These are phyloP conservation scores for Pleurotus pulmonarius DNA, from an alignment of 768 basidiomycete species.

Conservation along the genomic window DNA sequence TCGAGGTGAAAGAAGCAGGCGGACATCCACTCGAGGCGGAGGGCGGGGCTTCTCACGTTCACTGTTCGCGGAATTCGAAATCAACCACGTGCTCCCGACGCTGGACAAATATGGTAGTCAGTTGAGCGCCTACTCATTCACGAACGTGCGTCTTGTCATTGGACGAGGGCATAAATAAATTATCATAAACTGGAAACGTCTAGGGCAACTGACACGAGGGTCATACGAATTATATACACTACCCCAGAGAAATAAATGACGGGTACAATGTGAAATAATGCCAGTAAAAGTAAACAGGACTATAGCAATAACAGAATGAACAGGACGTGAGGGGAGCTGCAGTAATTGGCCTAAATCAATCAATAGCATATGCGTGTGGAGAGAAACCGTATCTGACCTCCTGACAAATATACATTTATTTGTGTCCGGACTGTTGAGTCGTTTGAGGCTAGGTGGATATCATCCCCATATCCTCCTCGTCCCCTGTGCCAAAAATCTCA, in stretches of 20 bases:
- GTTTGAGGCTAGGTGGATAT: constrained; percentile 56
- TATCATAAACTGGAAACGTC: background rate
- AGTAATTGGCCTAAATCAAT: background rate
- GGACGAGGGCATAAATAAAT: background rate
- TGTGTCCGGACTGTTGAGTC: background rate
- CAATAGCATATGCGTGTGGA: background rate
- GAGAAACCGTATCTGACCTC: constrained; percentile 1
- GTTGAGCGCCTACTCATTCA: background rate
- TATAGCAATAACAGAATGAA: background rate
- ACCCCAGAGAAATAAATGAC: constrained; percentile 3
- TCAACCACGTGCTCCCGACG: background rate
- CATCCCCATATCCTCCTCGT: constrained; percentile 70
- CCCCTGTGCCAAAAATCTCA: constrained; percentile 57
- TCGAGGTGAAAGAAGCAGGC: background rate
- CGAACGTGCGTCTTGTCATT: constrained; percentile 4
- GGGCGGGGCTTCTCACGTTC: background rate
- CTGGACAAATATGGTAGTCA: background rate
- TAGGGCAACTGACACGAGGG: constrained; percentile 4
- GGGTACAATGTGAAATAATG: constrained; percentile 6
- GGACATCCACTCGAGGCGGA: background rate
- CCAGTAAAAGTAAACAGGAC: background rate
- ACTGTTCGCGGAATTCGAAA: background rate
- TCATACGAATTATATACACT: constrained; percentile 14
- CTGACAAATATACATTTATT: constrained; percentile 8
- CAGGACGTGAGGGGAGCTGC: background rate